phyloP scores from a whole-genome alignment of 2,329 filamentous ascomycete species.

The Pseudopithomyces maydicus region DNA sequence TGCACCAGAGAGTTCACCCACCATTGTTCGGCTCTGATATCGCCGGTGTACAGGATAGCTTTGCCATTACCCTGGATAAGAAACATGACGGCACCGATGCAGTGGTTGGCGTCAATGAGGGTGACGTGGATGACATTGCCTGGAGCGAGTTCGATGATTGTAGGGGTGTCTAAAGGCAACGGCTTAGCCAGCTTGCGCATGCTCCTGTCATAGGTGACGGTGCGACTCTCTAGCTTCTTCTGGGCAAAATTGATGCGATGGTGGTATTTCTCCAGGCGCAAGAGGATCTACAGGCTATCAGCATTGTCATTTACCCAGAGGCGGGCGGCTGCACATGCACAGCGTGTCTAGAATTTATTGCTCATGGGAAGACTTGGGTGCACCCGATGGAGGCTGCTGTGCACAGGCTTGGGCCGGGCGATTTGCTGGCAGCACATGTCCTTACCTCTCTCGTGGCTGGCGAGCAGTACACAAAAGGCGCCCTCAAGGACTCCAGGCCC shows the following conservation, averaged over 20 bases:
- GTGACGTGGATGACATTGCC: constrained; percentile 76
- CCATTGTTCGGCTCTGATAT: constrained; percentile 85
- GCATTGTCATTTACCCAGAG: background rate
- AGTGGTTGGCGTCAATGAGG: constrained; percentile 90
- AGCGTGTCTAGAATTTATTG: background rate
- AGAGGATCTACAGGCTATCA: constrained; percentile 60
- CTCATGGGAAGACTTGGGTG: too few relatives aligned
- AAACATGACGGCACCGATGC: constrained; percentile 89
- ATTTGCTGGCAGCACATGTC: background rate
- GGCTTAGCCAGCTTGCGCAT: constrained; percentile 75
- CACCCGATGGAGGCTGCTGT: too few relatives aligned
- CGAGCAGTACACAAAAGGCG: constrained; percentile 91
- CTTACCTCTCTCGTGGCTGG: constrained; percentile 73
- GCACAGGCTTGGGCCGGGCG: background rate
- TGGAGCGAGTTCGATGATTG: constrained; percentile 73
- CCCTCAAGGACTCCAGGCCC: constrained; percentile 75
- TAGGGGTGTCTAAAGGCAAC: constrained; percentile 81
- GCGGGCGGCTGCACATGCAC: background rate
- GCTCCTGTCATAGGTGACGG: constrained; percentile 74
- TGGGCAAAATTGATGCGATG: constrained; percentile 81
- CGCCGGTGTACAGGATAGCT: constrained; percentile 85
- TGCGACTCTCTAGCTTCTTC: constrained; percentile 75
- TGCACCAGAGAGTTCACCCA: constrained; percentile 76
- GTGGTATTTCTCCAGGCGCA: constrained; percentile 77
- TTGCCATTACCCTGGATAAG: constrained; percentile 76